Conservation (phyloP, 129 eudicot species). For the Flaveria sonorensis region DNA sequence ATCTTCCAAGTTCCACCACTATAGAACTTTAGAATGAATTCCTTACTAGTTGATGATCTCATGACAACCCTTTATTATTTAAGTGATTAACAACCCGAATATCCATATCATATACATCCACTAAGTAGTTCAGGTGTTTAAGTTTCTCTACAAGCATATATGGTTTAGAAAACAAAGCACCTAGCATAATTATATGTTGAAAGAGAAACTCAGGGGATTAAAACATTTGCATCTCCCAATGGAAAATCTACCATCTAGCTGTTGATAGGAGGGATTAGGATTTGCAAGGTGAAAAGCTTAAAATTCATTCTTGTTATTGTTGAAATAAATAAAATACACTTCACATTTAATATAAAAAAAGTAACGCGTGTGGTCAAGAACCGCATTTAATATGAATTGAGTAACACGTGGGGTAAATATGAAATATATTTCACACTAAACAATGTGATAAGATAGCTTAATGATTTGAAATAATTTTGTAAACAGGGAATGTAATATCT, state of each 20-base stretch:
- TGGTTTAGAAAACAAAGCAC: background rate
- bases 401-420: background rate
- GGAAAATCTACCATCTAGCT: background rate
- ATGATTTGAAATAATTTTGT: background rate
- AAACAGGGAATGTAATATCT: slow-evolving; percentile 1
- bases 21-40: slow-evolving; percentile 12
- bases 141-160: background rate
- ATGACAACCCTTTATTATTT: background rate
- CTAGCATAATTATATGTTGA: background rate
- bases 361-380: background rate
- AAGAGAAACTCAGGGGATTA: background rate
- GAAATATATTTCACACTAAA: background rate
- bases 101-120: background rate
- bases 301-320: background rate
- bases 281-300: background rate
- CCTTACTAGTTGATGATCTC: background rate
- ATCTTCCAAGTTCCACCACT: background rate
- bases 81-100: background rate
- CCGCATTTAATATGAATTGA: background rate
- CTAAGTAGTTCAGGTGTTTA: slow-evolving; percentile 2
- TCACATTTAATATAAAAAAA: background rate
- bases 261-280: slow-evolving; percentile 1
- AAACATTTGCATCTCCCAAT: background rate
- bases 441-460: background rate
- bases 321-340: background rate